Base-by-base conservation (phyloP, 1,139 yeast genomes). In the Blastobotrys aristatus region DNA sequence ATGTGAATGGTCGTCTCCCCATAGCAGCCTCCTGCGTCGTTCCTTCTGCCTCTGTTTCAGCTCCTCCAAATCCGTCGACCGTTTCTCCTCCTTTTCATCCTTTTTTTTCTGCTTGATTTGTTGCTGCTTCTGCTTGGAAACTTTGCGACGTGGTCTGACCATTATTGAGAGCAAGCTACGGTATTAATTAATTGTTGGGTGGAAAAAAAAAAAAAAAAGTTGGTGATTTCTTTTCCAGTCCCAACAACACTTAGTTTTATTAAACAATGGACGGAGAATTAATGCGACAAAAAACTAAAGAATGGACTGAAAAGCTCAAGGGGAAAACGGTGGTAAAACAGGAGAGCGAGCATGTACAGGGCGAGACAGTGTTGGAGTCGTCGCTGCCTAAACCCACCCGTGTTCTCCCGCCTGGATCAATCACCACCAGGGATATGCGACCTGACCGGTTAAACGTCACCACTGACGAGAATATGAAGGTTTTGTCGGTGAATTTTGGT, bases 371-470 rank as follows among this genome's bases (percentile, higher is more conserved):
- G 27, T 35, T 53, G 18, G 48, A 47, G 27, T 20, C 49, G 2
- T 50, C 50, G 16, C 40, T 59, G 41, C 63, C 63, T 3, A 46
- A 50, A 37, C 61, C 61, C 1, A 47, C 48, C 41, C 45, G 63
- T 34, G 54, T 60, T 2, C 45, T 59, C 13, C 51, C 52, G 2
- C 63, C 62, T 2, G 53, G 53, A 3, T 41, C 58, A 1, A 40
- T 57, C 21, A 47, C 52, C 21, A 60, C 63, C 7, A 44, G 60
- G 5, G 63, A 60, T 32, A 47, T 55, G 22, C 48, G 53, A 3
- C 53, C 57, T 2, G 59, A 60, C 5, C 45, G 62, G 49, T 46
- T 61, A 39, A 62, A 62, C 43, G 57, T 62, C 30, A 46, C 47
- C n/a, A 52, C 56, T 2, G 63, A 59, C 34, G 53, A 54, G 2